A percentile compares a stretch with the other conserved stretches of the same genome.
Conservation (phyloP, 192 early-diverging fungal species). For the Kappamyces sp. region DNA sequence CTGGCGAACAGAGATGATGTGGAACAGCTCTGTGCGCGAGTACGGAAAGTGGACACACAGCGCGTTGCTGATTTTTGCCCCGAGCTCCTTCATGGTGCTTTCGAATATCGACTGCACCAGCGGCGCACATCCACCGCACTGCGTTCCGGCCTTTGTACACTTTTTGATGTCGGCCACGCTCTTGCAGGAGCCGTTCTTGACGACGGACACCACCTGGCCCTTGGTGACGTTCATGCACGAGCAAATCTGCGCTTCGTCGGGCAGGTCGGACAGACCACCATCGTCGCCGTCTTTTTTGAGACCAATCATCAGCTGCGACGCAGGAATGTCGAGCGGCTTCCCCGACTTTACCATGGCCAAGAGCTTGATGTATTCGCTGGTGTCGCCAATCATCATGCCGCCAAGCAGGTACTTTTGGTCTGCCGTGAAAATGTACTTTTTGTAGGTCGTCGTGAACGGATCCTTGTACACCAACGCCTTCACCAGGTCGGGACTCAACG, state of each 20-base stretch:
- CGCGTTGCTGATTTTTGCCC: constrained; percentile 44
- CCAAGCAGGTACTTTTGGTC: constrained; percentile 63
- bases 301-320: constrained; percentile 49
- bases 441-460: constrained; percentile 53
- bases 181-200: constrained; percentile 34
- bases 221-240: constrained; percentile 69
- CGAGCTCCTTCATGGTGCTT: constrained; percentile 50
- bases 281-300: constrained; percentile 12
- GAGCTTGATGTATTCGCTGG: constrained; percentile 57
- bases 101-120: constrained; percentile 53
- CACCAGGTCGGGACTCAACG: constrained; percentile 15
- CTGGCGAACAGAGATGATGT: constrained; percentile 55
- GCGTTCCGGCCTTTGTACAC: constrained; percentile 55
- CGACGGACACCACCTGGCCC: constrained; percentile 41
- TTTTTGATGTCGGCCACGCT: constrained; percentile 52
- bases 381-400: constrained; percentile 66
- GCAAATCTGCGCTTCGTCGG: constrained; percentile 63
- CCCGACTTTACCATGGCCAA: constrained; percentile 48
- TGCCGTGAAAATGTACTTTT: constrained; percentile 51
- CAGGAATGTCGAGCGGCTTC: constrained; percentile 37
- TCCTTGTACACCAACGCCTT: constrained; percentile 42
- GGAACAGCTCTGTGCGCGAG: constrained; percentile 52
- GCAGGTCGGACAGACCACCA: constrained; percentile 44
- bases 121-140: constrained; percentile 62
- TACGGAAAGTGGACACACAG: constrained; percentile 58